Evolutionary conservation across 768 basidiomycete species (phyloP).

Genomic region (Pisolithus microcarpus): DNA sequence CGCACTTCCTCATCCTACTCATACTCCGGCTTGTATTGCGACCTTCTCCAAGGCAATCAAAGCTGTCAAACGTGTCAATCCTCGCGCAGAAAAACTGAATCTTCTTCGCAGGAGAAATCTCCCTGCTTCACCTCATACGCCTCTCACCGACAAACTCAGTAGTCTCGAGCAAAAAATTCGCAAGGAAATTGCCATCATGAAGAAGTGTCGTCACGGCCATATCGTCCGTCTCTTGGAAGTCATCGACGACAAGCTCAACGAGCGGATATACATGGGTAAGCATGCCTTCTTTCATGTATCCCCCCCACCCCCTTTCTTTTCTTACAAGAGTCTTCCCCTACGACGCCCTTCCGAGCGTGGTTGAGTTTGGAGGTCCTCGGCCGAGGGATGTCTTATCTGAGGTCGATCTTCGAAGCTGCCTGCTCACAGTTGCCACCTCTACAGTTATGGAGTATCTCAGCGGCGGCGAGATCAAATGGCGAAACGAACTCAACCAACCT

Average conservation of each 20-base stretch:
- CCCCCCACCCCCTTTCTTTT: conserved; percentile 19
- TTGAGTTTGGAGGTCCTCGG: conserved; percentile 5
- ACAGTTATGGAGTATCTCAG: conserved; percentile 94
- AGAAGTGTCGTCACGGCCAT: conserved; percentile 86
- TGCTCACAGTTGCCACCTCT: conserved; percentile 14
- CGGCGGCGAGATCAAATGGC: conserved; percentile 94
- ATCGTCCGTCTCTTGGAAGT: conserved; percentile 88
- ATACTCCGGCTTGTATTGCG: conserved; percentile 2
- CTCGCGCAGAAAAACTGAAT: conserved; percentile 59
- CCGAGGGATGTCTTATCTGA: conserved; percentile 16
- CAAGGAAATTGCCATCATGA: conserved; percentile 98
- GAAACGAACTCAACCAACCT: conserved; percentile 54
- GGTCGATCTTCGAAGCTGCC: conserved; percentile 4
- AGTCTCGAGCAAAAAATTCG: conserved; percentile 79
- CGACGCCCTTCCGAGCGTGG: conserved; percentile 20
- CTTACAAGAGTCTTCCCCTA: conserved; percentile 25
- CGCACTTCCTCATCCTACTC: neutral
- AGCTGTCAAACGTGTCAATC: conserved; percentile 64
- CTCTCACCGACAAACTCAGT: conserved; percentile 60
- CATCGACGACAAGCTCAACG: conserved; percentile 83
- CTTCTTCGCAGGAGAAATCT: conserved; percentile 43
- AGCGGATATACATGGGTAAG: conserved; percentile 92
- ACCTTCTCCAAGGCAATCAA: conserved; percentile 60
- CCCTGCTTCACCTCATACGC: conserved; percentile 37
- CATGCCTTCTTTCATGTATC: conserved; percentile 15